phyloP scores from a whole-genome alignment of 495 filamentous ascomycete genomes.

The Lasiosphaeria hispida region DNA sequence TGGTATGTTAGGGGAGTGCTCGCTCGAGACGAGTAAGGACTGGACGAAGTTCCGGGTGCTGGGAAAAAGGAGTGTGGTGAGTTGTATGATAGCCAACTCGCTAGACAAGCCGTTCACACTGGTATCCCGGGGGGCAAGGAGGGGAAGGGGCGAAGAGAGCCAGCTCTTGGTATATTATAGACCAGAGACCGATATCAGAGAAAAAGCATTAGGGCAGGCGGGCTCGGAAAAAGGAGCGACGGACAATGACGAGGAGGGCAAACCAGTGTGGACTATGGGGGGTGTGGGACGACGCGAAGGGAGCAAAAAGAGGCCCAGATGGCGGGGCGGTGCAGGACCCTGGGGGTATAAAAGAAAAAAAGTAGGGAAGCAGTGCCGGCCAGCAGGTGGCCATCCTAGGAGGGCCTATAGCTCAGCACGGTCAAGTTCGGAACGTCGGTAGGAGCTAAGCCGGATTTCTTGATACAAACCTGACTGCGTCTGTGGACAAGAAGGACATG shows the following conservation, averaged over 20 bases:
- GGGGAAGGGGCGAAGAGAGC: slow-evolving; percentile 42
- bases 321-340: slow-evolving; percentile 46
- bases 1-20: not conserved
- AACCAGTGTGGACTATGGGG: slow-evolving; percentile 34
- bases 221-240: slow-evolving; percentile 45
- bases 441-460: slow-evolving; percentile 52
- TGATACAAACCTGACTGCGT: slow-evolving; percentile 50
- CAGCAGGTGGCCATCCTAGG: slow-evolving; percentile 36
- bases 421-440: slow-evolving; percentile 50
- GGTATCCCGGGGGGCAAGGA: slow-evolving; percentile 27
- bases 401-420: slow-evolving; percentile 40
- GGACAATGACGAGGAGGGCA: slow-evolving; percentile 37
- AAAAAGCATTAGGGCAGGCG: slow-evolving; percentile 24
- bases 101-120: slow-evolving; percentile 42
- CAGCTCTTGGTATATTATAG: slow-evolving; percentile 54
- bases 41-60: slow-evolving; percentile 15
- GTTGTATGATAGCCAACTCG: slow-evolving; percentile 41
- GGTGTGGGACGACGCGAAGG: slow-evolving; percentile 35
- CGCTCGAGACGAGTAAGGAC: slow-evolving; percentile 24
- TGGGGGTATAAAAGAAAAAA: slow-evolving; percentile 47
- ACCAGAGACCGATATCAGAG: slow-evolving; percentile 46
- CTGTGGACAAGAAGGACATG: slow-evolving; percentile 41
- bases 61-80: slow-evolving; percentile 45
- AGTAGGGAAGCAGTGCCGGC: slow-evolving; percentile 27
- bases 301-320: slow-evolving; percentile 34